phyloP scores from a whole-genome alignment of 164 flowering plant species.

The Dillenia turbinata region DNA sequence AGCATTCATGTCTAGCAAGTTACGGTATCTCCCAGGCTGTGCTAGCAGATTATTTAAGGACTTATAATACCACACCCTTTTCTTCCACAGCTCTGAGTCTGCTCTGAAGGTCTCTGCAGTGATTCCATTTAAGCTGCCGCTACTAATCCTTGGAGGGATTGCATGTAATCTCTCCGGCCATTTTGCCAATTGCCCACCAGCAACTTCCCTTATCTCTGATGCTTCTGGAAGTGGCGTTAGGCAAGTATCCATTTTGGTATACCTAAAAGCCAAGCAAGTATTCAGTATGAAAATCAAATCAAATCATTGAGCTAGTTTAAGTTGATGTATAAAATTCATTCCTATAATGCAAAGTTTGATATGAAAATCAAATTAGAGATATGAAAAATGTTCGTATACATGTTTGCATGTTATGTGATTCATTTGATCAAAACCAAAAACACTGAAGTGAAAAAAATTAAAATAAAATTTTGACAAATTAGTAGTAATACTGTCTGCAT shows the following conservation, averaged over 20 bases:
- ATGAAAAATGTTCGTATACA: too few relatives aligned
- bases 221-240: constrained; percentile 77
- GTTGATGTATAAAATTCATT: too few relatives aligned
- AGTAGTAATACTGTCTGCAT: too few relatives aligned
- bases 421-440: too few relatives aligned
- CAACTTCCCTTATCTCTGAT: constrained; percentile 34
- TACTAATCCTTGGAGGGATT: constrained; percentile 71
- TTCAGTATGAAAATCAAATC: too few relatives aligned
- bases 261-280: constrained; percentile 35
- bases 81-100: constrained; percentile 66
- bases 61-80: constrained; percentile 66
- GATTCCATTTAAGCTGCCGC: constrained; percentile 56
- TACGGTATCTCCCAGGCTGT: constrained; percentile 68
- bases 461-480: too few relatives aligned
- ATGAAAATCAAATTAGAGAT: too few relatives aligned
- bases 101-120: constrained; percentile 42
- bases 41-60: constrained; percentile 47
- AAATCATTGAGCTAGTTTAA: too few relatives aligned
- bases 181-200: constrained; percentile 61
- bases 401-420: too few relatives aligned
- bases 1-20: constrained; percentile 88
- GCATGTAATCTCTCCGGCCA: constrained; percentile 83
- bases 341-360: neutral
- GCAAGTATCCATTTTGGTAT: constrained; percentile 76
- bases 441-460: too few relatives aligned